Conservation (phyloP, 2,329 filamentous ascomycete genomes). For the Hysterium pulicare region DNA sequence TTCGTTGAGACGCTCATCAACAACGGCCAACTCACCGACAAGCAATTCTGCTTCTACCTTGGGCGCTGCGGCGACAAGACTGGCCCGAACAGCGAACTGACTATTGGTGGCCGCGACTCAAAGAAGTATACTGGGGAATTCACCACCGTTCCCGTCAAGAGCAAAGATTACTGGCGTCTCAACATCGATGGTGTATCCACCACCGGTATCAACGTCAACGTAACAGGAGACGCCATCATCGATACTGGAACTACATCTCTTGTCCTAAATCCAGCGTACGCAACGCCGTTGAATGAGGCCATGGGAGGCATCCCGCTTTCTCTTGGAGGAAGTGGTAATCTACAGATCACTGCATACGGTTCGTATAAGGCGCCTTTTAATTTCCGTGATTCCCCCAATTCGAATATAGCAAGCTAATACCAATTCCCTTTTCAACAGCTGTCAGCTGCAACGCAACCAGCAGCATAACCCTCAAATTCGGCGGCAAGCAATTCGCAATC, state of each 20-base stretch:
- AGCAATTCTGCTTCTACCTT: conserved; percentile 28
- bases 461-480: conserved; percentile 1
- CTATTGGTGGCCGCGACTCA: conserved; percentile 20
- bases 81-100: conserved; percentile 16
- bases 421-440: conserved; percentile 1
- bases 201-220: neutral
- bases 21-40: conserved; percentile 14
- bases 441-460: neutral
- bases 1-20: conserved; percentile 24
- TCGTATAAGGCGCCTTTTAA: too few species aligned
- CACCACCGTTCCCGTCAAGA: conserved; percentile 19
- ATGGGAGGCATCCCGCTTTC: neutral
- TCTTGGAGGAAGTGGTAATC: neutral
- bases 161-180: conserved; percentile 24
- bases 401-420: too few species aligned
- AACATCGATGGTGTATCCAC: conserved; percentile 13
- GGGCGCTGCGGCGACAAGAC: conserved; percentile 17
- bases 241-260: neutral
- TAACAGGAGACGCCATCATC: neutral
- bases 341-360: neutral
- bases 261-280: neutral
- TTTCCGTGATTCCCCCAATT: too few species aligned
- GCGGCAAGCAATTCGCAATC: neutral
- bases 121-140: conserved; percentile 17
- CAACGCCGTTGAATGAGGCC: neutral